Percentiles rank a stretch among this genome's conserved stretches.
phyloP scores from a whole-genome alignment of 1,284 basidiomycete species.

The Stereum hirsutum region DNA sequence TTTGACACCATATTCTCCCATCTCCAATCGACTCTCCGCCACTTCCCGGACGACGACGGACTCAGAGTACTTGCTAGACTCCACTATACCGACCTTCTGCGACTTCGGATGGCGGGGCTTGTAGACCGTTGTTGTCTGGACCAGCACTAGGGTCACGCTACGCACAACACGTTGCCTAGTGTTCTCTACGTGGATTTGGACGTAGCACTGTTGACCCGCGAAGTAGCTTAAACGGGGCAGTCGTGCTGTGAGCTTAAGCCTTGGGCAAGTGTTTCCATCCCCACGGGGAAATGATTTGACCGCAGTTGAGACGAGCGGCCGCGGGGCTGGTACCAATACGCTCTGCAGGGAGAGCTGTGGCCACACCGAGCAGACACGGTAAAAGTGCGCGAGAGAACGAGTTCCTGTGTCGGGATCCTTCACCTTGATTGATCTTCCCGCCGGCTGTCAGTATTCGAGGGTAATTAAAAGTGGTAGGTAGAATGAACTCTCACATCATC shows the following conservation, averaged over 20 bases:
- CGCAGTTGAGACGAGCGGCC: constrained; percentile 53
- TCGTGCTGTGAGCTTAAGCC: constrained; percentile 65
- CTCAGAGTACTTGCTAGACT: background rate
- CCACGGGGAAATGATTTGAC: constrained; percentile 56
- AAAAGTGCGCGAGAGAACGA: constrained; percentile 87
- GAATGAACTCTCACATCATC: constrained; percentile 48
- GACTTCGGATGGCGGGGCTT: constrained; percentile 30
- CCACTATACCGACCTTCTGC: constrained; percentile 19
- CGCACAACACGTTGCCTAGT: constrained; percentile 70
- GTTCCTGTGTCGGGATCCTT: constrained; percentile 54
- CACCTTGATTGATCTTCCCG: constrained; percentile 66
- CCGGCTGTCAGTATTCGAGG: background rate
- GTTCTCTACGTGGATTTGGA: constrained; percentile 68
- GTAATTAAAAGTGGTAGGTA: constrained; percentile 5
- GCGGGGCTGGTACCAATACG: constrained; percentile 53
- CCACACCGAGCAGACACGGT: constrained; percentile 78
- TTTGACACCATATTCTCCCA: constrained; percentile 53
- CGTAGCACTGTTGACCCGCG: constrained; percentile 76
- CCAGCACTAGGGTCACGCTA: constrained; percentile 55
- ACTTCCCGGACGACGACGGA: constrained; percentile 39
- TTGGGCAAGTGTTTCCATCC: constrained; percentile 38
- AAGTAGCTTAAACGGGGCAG: constrained; percentile 79
- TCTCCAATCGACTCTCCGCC: constrained; percentile 55
- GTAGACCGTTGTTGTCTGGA: constrained; percentile 68
- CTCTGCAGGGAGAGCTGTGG: constrained; percentile 66